Percentiles rank a stretch among this genome's conserved stretches.
Conservation (phyloP, 2,329 filamentous ascomycete species). For the Amylocarpus encephaloides region DNA sequence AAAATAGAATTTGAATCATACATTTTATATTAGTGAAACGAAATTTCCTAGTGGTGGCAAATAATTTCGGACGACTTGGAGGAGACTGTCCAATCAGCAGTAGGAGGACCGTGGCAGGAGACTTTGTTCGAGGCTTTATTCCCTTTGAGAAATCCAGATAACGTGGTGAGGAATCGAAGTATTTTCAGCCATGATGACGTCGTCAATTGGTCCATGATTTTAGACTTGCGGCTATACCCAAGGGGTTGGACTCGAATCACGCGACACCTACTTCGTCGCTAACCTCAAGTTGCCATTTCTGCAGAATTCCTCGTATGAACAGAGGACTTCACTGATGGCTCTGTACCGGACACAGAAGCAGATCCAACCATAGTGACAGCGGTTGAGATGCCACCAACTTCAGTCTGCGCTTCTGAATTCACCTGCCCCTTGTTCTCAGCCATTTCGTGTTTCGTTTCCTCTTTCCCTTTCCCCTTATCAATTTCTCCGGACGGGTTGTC, state of each 20-base stretch:
- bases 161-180: too few relatives aligned
- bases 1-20: neutral
- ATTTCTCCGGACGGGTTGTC: neutral
- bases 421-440: neutral
- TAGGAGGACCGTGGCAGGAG: too few relatives aligned
- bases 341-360: slow-evolving; percentile 8
- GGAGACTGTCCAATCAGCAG: too few relatives aligned
- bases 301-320: slow-evolving; percentile 21
- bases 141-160: too few relatives aligned
- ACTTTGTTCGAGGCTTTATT: too few relatives aligned
- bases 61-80: neutral
- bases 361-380: slow-evolving; percentile 15
- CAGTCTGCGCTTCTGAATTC: slow-evolving; percentile 5
- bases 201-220: too few relatives aligned
- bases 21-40: slow-evolving; percentile 5
- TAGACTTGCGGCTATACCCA: too few relatives aligned
- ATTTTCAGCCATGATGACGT: too few relatives aligned
- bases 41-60: neutral
- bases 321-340: slow-evolving; percentile 20
- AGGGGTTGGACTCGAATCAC: too few relatives aligned
- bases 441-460: slow-evolving; percentile 6
- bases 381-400: slow-evolving; percentile 15
- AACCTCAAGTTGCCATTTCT: too few relatives aligned
- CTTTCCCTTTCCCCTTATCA: slow-evolving; percentile 15
- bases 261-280: too few relatives aligned